A percentile compares a stretch with the other conserved stretches of the same genome.
These are phyloP conservation scores for Dipteronia dyeriana DNA, from an alignment of 345 rosid genomes.

Conservation along the genomic window DNA sequence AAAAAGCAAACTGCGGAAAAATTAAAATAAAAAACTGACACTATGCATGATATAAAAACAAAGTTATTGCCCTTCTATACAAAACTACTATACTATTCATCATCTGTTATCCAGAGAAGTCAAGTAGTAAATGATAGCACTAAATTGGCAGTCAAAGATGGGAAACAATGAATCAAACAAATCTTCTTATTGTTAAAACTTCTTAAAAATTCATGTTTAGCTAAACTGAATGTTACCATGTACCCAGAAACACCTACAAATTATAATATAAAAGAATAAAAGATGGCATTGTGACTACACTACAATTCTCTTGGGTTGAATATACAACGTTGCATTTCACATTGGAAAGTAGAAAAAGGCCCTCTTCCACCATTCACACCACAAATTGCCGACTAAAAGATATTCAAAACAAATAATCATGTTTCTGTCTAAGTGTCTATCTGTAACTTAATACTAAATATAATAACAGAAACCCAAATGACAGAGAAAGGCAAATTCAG, in stretches of 20 bases:
- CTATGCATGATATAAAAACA: neutral
- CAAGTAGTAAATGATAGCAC: neutral
- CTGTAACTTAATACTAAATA: neutral
- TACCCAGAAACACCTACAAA: neutral
- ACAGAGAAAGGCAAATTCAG: neutral
- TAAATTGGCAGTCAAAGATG: neutral
- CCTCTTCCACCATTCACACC: slow-evolving; percentile 5
- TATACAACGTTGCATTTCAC: neutral
- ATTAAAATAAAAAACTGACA: neutral
- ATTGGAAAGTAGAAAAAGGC: neutral
- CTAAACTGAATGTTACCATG: neutral
- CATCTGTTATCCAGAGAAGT: neutral
- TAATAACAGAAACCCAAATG: neutral
- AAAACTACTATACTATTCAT: neutral
- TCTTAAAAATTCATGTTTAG: neutral
- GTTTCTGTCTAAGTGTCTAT: neutral
- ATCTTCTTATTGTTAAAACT: neutral
- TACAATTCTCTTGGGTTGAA: neutral
- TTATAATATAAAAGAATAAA: neutral
- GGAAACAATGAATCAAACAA: neutral
- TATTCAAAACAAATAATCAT: neutral
- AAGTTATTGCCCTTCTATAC: neutral
- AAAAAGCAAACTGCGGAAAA: neutral
- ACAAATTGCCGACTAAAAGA: neutral
- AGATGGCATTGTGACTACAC: neutral